Evolutionary conservation across 805 yeast species (phyloP), one percentile per base, ranked within the genome.

Genomic region (Kuraishia piskuri): DNA sequence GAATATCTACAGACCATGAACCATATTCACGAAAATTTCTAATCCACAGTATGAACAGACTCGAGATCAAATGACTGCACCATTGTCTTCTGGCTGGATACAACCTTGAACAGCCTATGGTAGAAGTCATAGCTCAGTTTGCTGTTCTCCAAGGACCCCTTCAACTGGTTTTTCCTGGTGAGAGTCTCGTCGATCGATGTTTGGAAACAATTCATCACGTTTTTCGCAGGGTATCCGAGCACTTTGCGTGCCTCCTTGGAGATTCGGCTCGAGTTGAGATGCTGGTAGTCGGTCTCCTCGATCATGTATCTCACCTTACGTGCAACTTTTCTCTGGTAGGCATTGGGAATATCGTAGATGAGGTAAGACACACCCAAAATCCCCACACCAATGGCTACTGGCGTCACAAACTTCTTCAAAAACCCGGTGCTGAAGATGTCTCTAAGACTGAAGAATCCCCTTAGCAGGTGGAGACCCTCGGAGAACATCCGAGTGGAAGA

Each of bases 201-300:
- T 59, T 87, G 91, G 68, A 87, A 80, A 49, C 80, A 79, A 48
- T 80, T 78, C 59, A 86, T 79, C 4, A 94, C 88, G 62, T 90
- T 96, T 58, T 90, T 82, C 0, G 88, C 78, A 5, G 98, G 98
- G 62, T 77, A 84, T 61, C 79, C 81, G 61, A 94, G 73, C 1
- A 94, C 96, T 59, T 82, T 82, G 25, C 94, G 76, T 54, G 90
- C 88, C 64, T 92, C 98, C 58, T 80, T 82, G 0, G 96, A 76
- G 7, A 94, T 79, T 56, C 99, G 76, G 50, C 77, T 78, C 0
- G 96, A 83, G 64, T 91, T 92, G 48, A 74, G 61, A 59, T 87
- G 94, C 12, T 88, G 83, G 61, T 90, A 94, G 56, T 91, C 97
- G 59, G 83, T 68, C 17, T 78, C 79, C 46, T 74, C 74, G 36